These are phyloP conservation scores for Leishmania mexicana DNA, from an alignment of 208 protist species.

Conservation along the genomic window DNA sequence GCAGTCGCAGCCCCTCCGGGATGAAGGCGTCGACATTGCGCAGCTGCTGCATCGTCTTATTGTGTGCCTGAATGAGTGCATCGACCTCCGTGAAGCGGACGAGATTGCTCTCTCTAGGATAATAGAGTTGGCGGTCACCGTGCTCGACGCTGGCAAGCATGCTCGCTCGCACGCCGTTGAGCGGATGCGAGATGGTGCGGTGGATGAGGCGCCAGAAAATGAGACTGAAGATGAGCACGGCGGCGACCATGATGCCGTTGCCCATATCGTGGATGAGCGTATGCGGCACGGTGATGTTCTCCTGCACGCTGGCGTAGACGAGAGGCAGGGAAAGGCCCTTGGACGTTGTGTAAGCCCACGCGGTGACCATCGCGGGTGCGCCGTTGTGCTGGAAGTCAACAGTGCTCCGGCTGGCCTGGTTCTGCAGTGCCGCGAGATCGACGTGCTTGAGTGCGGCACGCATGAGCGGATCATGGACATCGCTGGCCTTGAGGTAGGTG, in stretches of 20 bases:
- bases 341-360: not conserved
- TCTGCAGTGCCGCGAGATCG: slow-evolving; percentile 15
- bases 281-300: slow-evolving; percentile 1
- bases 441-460: slow-evolving; percentile 33
- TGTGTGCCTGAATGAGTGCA: slow-evolving; percentile 22
- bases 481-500: slow-evolving; percentile 18
- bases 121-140: not conserved
- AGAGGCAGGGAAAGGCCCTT: not conserved
- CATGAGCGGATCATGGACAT: slow-evolving; percentile 45
- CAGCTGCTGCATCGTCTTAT: slow-evolving; percentile 16
- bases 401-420: not conserved
- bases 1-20: slow-evolving; percentile 5
- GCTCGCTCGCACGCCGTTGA: not conserved
- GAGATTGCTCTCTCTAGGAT: not conserved
- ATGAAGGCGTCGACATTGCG: slow-evolving; percentile 29
- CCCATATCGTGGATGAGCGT: slow-evolving; percentile 4
- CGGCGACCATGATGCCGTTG: not conserved
- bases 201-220: slow-evolving; percentile 4
- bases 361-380: slow-evolving; percentile 10
- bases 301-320: slow-evolving; percentile 4
- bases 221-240: not conserved
- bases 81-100: slow-evolving; percentile 19
- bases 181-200: slow-evolving; percentile 8
- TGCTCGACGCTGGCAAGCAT: not conserved
- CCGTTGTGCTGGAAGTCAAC: slow-evolving; percentile 12